phyloP scores from a whole-genome alignment of 2,329 filamentous ascomycete species.

The Fusarium falciforme region DNA sequence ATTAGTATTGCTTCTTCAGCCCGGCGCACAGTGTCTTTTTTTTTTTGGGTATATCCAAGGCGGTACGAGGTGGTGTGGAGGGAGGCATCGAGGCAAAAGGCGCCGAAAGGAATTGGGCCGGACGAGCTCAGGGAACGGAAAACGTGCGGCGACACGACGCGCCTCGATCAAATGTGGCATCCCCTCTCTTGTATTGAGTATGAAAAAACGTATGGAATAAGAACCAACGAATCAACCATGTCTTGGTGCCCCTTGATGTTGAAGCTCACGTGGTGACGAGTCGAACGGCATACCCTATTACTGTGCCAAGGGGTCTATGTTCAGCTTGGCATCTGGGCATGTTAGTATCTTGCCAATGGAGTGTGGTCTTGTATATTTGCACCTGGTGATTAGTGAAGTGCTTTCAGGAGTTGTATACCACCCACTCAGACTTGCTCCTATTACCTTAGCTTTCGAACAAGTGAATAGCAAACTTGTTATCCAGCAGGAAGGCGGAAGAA shows the following conservation, averaged over 20 bases:
- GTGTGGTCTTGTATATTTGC: background rate
- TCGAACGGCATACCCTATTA: background rate
- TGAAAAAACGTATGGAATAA: conserved; percentile 32
- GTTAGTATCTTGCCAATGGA: background rate
- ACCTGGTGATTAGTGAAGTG: background rate
- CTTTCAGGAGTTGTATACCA: background rate
- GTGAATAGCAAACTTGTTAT: background rate
- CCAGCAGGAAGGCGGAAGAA: background rate
- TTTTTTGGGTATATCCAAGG: conserved; percentile 34
- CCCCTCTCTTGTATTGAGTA: conserved; percentile 54
- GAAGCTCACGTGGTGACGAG: background rate
- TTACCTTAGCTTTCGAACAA: background rate
- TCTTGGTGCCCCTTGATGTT: background rate
- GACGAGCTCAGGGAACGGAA: conserved; percentile 19
- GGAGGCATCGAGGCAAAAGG: conserved; percentile 16
- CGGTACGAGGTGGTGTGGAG: conserved; percentile 15
- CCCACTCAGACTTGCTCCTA: background rate
- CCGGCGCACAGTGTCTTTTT: conserved; percentile 50
- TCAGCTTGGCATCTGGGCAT: background rate
- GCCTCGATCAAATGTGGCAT: conserved; percentile 49
- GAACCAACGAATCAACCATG: conserved; percentile 19
- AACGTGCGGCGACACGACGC: conserved; percentile 41
- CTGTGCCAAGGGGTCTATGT: background rate
- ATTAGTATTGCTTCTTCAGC: conserved; percentile 48
- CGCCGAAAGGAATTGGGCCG: conserved; percentile 21